These are phyloP conservation scores for Claviceps digitariae DNA, from an alignment of 2,329 filamentous ascomycete genomes.

Conservation along the genomic window DNA sequence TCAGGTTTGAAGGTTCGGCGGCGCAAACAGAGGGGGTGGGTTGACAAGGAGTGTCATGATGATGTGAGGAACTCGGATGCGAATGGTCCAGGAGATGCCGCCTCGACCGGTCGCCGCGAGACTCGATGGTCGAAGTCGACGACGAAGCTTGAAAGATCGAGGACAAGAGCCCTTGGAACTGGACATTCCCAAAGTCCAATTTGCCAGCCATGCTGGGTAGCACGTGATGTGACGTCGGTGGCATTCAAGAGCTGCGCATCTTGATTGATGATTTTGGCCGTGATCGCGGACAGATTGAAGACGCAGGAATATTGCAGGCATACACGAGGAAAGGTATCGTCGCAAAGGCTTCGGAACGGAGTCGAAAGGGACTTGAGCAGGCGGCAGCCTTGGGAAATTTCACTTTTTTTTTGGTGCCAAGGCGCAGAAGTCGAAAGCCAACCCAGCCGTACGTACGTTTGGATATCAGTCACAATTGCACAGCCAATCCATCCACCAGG, in stretches of 20 bases:
- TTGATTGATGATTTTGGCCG: conserved; percentile 5
- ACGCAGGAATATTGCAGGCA: background rate
- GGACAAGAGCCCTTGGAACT: background rate
- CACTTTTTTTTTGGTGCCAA: background rate
- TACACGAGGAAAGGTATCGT: background rate
- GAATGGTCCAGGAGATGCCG: background rate
- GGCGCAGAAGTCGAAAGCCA: background rate
- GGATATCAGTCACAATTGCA: background rate
- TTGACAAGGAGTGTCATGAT: background rate
- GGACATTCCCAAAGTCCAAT: background rate
- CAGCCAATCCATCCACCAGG: background rate
- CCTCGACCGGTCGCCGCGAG: background rate
- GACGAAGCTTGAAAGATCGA: background rate
- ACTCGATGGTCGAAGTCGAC: background rate
- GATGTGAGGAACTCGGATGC: background rate
- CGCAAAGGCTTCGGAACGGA: background rate
- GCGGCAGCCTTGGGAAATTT: background rate
- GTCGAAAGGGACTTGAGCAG: background rate
- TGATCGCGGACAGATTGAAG: background rate
- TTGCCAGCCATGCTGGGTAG: conserved; percentile 8
- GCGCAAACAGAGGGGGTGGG: background rate
- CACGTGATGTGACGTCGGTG: conserved; percentile 4
- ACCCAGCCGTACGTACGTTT: background rate
- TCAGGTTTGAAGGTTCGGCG: background rate
- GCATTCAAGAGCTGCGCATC: conserved; percentile 13